Evolutionary conservation across 345 rosid species (phyloP), one percentile per base, ranked within the genome.

Genomic region (Geranium brycei): DNA sequence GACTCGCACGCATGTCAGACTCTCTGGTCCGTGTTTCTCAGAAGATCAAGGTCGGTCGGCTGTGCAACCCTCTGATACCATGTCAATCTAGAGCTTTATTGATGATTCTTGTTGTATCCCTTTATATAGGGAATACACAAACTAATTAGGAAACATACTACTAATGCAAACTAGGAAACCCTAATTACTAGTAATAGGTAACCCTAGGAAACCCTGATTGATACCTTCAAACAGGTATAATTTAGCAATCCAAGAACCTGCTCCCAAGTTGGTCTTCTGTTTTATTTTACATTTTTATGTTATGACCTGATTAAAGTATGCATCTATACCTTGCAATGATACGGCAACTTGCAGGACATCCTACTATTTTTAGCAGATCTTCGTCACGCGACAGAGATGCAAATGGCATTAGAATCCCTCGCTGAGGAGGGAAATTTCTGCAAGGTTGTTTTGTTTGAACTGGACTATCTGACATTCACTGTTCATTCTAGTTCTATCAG

Each of bases 341-440:
- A 32, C 56, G 65, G 57, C 28, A 58, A 15, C 68, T 79, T 82
- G 68, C 85, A 95, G 99, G 87, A 87, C 70, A 68, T 95, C 82
- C 82, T 95, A 83, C 97, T 92, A 64, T 76, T 82, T 72, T 72
- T 95, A 64, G 76, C 77, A 17, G 95, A 95, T 70, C 84, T 95
- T 73, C 71, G 75, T 71, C 89, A 81, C 78, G 95, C 97, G 41
- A 66, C 78, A 75, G 83, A 83, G 47, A 85, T 95, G 92, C 97
- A 85, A 80, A 69, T 75, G 66, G 76, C 73, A 47, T 95, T 95
- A 69, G 99, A 95, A 67, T 81, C 86, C 68, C 95, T 95, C 69
- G 92, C 81, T 63, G 96, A 91, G 71, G 86, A 87, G 69, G 96
- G 91, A 68, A 83, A 87, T 79, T 93, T 81, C 74, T 93, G 92